A percentile compares a stretch with the other conserved stretches of the same genome.
phyloP scores from a whole-genome alignment of 495 filamentous ascomycete species.

The Poronia punctata region DNA sequence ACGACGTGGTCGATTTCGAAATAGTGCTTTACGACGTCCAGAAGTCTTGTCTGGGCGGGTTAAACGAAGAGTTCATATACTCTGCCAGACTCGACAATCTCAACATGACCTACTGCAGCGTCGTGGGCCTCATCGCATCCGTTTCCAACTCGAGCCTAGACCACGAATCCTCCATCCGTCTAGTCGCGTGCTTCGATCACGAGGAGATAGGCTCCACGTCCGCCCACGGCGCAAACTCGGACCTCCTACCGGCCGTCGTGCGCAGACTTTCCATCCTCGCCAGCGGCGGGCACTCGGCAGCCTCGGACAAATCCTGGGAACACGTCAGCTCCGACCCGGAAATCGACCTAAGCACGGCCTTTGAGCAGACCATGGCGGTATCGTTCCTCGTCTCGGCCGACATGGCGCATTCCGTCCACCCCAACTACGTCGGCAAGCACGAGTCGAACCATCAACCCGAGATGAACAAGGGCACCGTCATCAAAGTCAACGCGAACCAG shows the following conservation, averaged over 20 bases:
- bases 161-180: constrained; percentile 70
- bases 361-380: constrained; percentile 86
- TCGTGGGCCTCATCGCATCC: constrained; percentile 74
- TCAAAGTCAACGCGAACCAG: constrained; percentile 97
- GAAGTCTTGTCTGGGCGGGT: constrained; percentile 75
- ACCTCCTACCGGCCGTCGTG: constrained; percentile 81
- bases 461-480: constrained; percentile 92
- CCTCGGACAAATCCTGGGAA: constrained; percentile 46
- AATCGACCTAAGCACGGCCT: constrained; percentile 62
- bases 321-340: constrained; percentile 43
- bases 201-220: constrained; percentile 91
- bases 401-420: constrained; percentile 93
- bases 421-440: constrained; percentile 89
- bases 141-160: constrained; percentile 52
- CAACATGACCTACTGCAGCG: constrained; percentile 86
- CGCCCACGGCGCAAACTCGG: constrained; percentile 90
- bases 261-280: constrained; percentile 79
- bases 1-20: constrained; percentile 87
- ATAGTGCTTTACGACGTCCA: constrained; percentile 94
- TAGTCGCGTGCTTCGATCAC: constrained; percentile 92
- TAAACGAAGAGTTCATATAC: constrained; percentile 92
- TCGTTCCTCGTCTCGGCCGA: constrained; percentile 95
- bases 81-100: constrained; percentile 90
- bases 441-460: constrained; percentile 84
- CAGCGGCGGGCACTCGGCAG: constrained; percentile 27